Evolutionary conservation across 345 rosid genomes (phyloP), one percentile per base, ranked within the genome.

Genomic region (Citrus australasica): DNA sequence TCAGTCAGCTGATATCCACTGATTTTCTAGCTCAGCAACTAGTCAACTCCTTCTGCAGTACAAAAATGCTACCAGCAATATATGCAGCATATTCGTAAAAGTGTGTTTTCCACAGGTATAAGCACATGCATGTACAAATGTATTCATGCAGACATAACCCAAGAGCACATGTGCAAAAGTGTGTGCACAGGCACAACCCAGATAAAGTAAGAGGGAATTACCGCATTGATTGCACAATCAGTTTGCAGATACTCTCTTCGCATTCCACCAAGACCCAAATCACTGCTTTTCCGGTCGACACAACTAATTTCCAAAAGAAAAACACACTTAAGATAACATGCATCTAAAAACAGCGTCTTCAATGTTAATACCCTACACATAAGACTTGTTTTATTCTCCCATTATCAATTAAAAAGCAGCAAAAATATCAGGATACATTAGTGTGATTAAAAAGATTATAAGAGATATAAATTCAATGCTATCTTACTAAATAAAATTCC

Each of bases 211-310:
- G 63, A 77, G 78, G 76, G 22, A 67, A 60, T 69, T 91, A 95
- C 99, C 48, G 74, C 84, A 87, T 93, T 93, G 89, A 91, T 87
- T 9, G 99, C 92, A 58, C 98, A 95, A 83, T 95, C 98, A 66
- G 94, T 90, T 84, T 93, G 98, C 56, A 95, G 80, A 82, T 92
- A 92, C 80, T 95, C 99, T 84, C 98, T 88, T 56, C 90, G 85
- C 88, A 84, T 84, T 80, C 98, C 98, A 83, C 91, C 91, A 59
- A 92, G 86, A 79, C 98, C 95, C 24, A 19, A 84, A 77, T 95
- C 99, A 81, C 99, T 92, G 88, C 97, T 95, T 89, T 95, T 93
- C 30, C 98, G 98, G 74, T 95, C 96, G 81, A 93, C 92, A 56
- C 98, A 95, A 40, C 99, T 93, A 73, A 2, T 66, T 82, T 66